Evolutionary conservation across 2,329 filamentous ascomycete genomes (phyloP), one percentile per base, ranked within the genome.

Genomic region (Beauveria asiatica): DNA sequence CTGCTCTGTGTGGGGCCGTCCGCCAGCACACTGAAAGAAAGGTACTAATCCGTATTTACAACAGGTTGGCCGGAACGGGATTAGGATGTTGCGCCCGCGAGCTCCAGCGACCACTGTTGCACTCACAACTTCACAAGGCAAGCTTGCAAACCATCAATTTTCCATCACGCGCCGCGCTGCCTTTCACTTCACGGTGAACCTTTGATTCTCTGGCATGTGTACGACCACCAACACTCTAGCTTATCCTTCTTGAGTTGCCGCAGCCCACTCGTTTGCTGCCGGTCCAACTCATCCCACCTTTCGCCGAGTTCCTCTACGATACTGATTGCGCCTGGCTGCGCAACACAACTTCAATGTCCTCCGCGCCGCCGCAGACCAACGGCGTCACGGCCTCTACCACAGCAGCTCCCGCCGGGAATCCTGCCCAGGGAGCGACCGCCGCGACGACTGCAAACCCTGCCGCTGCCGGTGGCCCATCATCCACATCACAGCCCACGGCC

Each of bases 401-500:
- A 45, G 46, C 62, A 42, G 60, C 55, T 9, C 42, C 60, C 16
- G 19, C 55, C 3, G 48, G 30, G 25, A n/a, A 17, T 11, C 21
- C 49, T 21, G 44, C 33, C 1, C 42, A 39, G 6, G 50, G 30
- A 25, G 52, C 57, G 1, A 8, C 51, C 37, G 23, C 51, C 23
- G 11, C 52, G 41, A 33, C 42, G 27, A 21, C 51, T 6, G 54
- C 44, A 3, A 49, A 49, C 16, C 27, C 62, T 57, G n/a, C 60
- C 54, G 60, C 68, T 61, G 51, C 65, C 25, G 50, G 61, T 66
- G 44, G 54, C 66, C 66, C 63, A 65, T 41, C 65, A 64, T 48
- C 65, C 7, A 63, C 66, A 51, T 63, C 68, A 51, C 65, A 69
- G 51, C 63, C 73, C 21, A 67, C 75, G 52, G 68, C 75, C 41